These are phyloP conservation scores for Kazachstania taianensis DNA, from an alignment of 805 yeast species.

Conservation along the genomic window DNA sequence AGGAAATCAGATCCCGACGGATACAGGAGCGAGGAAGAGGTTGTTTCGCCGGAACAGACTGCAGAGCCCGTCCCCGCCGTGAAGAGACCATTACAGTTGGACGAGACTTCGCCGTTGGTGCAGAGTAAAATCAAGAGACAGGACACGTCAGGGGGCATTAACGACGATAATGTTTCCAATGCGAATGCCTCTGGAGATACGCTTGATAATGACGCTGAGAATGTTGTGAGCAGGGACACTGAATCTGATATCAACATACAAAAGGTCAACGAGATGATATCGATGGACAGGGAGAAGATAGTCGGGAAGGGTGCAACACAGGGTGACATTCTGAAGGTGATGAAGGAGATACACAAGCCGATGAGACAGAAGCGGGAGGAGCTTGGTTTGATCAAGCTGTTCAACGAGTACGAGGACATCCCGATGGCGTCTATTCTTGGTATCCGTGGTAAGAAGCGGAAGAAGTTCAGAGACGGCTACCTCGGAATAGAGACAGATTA, in stretches of 20 bases:
- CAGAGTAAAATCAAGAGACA: no score
- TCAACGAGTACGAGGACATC: conserved; percentile 28
- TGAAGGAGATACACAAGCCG: conserved; percentile 16
- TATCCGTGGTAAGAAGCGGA: conserved; percentile 29
- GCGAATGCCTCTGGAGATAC: not conserved
- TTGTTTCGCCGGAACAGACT: not conserved
- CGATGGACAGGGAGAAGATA: not conserved
- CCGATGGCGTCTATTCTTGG: conserved; percentile 29
- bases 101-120: not conserved
- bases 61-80: not conserved
- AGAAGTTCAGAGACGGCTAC: conserved; percentile 24
- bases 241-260: not conserved
- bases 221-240: not conserved
- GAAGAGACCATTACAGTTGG: not conserved
- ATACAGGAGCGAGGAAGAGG: conserved; percentile 1
- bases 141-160: not conserved
- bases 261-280: conserved; percentile 1
- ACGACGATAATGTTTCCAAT: not conserved
- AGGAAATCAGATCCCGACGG: conserved; percentile 7
- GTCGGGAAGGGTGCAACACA: conserved; percentile 3
- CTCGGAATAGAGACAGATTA: conserved; percentile 29
- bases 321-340: conserved; percentile 13
- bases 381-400: conserved; percentile 25
- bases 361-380: conserved; percentile 19
- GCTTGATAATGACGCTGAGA: not conserved